These are phyloP conservation scores for Cymodocea nodosa DNA, from an alignment of 116 monocot genomes.

Conservation along the genomic window DNA sequence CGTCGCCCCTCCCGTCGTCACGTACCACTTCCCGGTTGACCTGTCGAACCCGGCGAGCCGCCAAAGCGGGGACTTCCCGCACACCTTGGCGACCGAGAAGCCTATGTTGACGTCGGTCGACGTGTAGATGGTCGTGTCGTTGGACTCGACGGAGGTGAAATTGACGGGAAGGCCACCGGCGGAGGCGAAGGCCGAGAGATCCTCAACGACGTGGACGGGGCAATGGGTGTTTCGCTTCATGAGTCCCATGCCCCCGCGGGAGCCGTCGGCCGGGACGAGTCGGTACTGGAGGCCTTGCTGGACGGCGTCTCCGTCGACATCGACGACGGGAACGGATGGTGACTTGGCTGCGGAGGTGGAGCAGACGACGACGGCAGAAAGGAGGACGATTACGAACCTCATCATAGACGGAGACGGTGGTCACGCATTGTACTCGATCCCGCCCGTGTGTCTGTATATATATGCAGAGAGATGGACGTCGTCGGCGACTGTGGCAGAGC, in stretches of 20 bases:
- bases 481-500: neutral
- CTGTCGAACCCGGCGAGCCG: conserved; percentile 17
- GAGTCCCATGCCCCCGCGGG: conserved; percentile 22
- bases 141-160: conserved; percentile 20
- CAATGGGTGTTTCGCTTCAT: conserved; percentile 4
- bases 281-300: conserved; percentile 20
- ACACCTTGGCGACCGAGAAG: conserved; percentile 21
- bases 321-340: conserved; percentile 9
- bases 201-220: conserved; percentile 33
- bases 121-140: conserved; percentile 12
- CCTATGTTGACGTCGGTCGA: conserved; percentile 31
- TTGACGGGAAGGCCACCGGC: conserved; percentile 19
- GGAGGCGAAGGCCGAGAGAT: neutral
- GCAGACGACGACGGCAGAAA: conserved; percentile 2
- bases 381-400: conserved; percentile 1
- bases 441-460: no score
- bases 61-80: conserved; percentile 43
- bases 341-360: neutral
- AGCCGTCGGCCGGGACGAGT: conserved; percentile 24
- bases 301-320: conserved; percentile 17
- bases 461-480: neutral
- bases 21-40: conserved; percentile 15
- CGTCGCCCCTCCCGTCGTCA: conserved; percentile 20
- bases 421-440: neutral
- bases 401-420: neutral